Conservation (phyloP, 2,329 filamentous ascomycete species). For the Hortaea sp. region DNA sequence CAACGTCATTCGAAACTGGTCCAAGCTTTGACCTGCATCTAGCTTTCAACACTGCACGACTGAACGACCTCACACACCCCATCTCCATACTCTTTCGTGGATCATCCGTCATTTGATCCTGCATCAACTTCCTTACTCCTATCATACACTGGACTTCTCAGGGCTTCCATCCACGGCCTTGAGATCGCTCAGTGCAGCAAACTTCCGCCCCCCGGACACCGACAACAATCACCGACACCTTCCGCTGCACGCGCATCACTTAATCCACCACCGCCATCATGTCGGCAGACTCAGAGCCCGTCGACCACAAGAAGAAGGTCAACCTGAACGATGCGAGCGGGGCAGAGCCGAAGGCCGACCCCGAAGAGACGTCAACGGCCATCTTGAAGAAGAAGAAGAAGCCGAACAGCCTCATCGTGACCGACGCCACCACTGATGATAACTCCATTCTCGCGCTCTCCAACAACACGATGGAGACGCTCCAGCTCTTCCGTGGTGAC, state of each 20-base stretch:
- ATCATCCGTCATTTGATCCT: neutral
- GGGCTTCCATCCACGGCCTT: neutral
- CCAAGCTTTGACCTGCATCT: neutral
- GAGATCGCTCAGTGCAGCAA: neutral
- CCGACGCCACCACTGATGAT: constrained; percentile 97
- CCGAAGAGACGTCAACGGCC: constrained; percentile 85
- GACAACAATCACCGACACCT: neutral
- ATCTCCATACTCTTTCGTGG: neutral
- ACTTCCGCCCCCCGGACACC: neutral
- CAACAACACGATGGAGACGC: constrained; percentile 96
- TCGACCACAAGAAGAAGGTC: constrained; percentile 34
- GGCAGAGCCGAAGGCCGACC: constrained; percentile 27
- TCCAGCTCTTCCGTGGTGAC: constrained; percentile 97
- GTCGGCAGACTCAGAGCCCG: constrained; percentile 42
- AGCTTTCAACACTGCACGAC: neutral
- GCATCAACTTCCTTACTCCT: neutral
- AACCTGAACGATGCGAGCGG: constrained; percentile 29
- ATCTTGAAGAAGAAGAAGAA: constrained; percentile 99
- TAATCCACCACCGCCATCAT: constrained; percentile 23
- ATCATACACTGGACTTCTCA: neutral
- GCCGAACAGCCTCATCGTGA: constrained; percentile 97
- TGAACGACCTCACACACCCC: neutral
- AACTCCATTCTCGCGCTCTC: constrained; percentile 98
- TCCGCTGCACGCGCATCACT: neutral
- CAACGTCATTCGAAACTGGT: neutral